Percentiles rank a stretch among this genome's conserved stretches.
Evolutionary conservation across 768 basidiomycete genomes (phyloP).

Genomic region (Multifurca ochricompacta): DNA sequence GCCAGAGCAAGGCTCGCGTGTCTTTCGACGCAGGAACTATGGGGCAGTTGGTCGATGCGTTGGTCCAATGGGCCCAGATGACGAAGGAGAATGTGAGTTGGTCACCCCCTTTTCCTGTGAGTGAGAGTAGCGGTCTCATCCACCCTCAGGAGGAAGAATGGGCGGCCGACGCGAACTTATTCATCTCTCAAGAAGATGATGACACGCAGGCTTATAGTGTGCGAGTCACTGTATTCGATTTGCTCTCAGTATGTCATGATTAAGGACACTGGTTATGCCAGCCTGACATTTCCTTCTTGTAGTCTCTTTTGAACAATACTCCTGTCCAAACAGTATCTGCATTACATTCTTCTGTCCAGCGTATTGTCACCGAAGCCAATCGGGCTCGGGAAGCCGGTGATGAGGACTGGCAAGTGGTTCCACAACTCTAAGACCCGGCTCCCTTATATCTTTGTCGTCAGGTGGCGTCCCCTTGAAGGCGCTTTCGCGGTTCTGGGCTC

Average conservation of each 20-base stretch:
- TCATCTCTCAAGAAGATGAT: constrained; percentile 92
- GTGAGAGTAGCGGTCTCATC: constrained; percentile 2
- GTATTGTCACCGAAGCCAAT: constrained; percentile 51
- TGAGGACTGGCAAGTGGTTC: constrained; percentile 51
- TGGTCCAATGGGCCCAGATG: constrained; percentile 77
- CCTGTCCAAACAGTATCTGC: constrained; percentile 42
- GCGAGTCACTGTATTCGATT: constrained; percentile 77
- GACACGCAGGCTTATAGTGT: constrained; percentile 77
- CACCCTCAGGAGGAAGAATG: constrained; percentile 75
- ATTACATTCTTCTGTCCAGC: constrained; percentile 48
- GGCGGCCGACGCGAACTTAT: constrained; percentile 83
- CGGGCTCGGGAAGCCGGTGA: constrained; percentile 46
- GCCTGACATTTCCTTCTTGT: background rate
- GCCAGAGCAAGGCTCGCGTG: constrained; percentile 55
- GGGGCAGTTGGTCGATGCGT: constrained; percentile 39
- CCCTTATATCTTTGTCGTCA: constrained; percentile 26
- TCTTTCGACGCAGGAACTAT: constrained; percentile 54
- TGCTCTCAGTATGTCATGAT: constrained; percentile 53
- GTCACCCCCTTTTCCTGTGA: background rate
- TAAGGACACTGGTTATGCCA: background rate
- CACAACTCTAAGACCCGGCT: background rate
- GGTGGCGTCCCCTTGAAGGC: constrained; percentile 93
- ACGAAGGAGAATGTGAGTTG: constrained; percentile 75
- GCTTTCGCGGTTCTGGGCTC: constrained; percentile 76
- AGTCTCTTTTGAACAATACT: constrained; percentile 53